Evolutionary conservation across 1,284 basidiomycete species (phyloP).

Genomic region (Vanrija sp.): DNA sequence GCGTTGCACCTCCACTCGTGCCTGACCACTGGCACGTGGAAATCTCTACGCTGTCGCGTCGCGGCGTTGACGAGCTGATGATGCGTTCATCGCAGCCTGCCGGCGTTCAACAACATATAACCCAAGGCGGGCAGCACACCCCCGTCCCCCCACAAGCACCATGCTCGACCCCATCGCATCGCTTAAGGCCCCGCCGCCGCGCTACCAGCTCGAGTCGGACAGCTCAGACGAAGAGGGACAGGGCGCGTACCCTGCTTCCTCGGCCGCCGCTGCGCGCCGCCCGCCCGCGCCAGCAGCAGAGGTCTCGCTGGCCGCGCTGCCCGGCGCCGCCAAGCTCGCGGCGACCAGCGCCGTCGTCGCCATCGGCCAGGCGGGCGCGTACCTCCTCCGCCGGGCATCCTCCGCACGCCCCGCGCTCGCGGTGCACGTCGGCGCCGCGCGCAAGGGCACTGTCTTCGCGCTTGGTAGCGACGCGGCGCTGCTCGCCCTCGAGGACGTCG

Average conservation of each 20-base stretch:
- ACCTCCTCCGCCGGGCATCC: conserved; percentile 18
- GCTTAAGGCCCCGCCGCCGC: conserved; percentile 35
- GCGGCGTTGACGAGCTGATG: too few relatives aligned
- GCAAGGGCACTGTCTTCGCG: conserved; percentile 13
- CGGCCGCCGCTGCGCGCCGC: not conserved
- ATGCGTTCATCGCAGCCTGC: too few relatives aligned
- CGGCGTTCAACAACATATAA: too few relatives aligned
- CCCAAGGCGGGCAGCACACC: too few relatives aligned
- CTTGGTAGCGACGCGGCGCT: conserved; percentile 12
- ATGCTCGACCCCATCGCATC: conserved; percentile 41
- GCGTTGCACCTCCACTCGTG: too few relatives aligned
- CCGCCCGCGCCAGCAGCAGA: not conserved
- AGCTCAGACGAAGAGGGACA: conserved; percentile 46
- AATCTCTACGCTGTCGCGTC: too few relatives aligned
- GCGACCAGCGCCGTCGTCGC: conserved; percentile 21
- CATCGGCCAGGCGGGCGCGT: conserved; percentile 36
- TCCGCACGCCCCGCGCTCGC: conserved; percentile 6
- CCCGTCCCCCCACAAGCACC: not conserved
- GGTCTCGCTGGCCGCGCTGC: not conserved
- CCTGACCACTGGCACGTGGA: too few relatives aligned
- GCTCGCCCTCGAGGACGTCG: conserved; percentile 11
- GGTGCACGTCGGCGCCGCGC: conserved; percentile 11
- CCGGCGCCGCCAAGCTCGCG: not conserved
- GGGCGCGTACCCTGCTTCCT: conserved; percentile 26
- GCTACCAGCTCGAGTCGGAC: conserved; percentile 47